phyloP scores from a whole-genome alignment of 345 rosid genomes.

The Ceriops zippeliana region DNA sequence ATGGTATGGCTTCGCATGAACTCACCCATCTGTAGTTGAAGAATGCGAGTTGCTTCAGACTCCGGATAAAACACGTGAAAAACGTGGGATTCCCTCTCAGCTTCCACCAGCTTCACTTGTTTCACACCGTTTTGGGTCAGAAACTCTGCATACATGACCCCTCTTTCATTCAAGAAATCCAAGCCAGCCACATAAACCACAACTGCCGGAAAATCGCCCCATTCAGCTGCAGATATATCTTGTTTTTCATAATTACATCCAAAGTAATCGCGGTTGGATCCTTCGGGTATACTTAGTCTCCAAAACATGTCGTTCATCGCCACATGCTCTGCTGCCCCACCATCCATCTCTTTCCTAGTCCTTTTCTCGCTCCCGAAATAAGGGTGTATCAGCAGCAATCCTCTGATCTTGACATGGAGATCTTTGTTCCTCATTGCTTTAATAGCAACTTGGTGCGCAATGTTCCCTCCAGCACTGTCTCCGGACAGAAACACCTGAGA shows the following conservation, averaged over 20 bases:
- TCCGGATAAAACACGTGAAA: conserved; percentile 48
- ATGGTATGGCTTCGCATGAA: conserved; percentile 35
- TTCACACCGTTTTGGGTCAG: conserved; percentile 39
- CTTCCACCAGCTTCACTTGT: conserved; percentile 39
- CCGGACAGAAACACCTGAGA: conserved; percentile 46
- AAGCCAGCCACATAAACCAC: conserved; percentile 48
- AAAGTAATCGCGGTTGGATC: conserved; percentile 39
- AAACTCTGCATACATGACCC: conserved; percentile 45
- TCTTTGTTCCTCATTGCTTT: conserved; percentile 24
- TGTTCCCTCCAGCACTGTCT: conserved; percentile 69
- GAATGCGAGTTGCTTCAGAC: conserved; percentile 44
- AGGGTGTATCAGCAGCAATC: conserved; percentile 51
- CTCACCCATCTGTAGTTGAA: conserved; percentile 46
- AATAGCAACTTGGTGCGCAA: conserved; percentile 46
- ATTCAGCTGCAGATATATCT: conserved; percentile 30
- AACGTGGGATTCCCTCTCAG: conserved; percentile 42
- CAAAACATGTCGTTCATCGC: conserved; percentile 55
- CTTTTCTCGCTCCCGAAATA: conserved; percentile 56
- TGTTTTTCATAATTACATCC: conserved; percentile 52
- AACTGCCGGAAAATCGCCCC: conserved; percentile 44
- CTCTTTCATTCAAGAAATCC: conserved; percentile 67
- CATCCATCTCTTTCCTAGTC: conserved; percentile 39
- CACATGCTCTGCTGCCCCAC: conserved; percentile 26
- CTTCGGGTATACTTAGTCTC: conserved; percentile 51
- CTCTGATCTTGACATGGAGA: conserved; percentile 30